A percentile compares a stretch with the other conserved stretches of the same genome.
Conservation (phyloP, 768 basidiomycete genomes). For the Mycena epipterygia region DNA sequence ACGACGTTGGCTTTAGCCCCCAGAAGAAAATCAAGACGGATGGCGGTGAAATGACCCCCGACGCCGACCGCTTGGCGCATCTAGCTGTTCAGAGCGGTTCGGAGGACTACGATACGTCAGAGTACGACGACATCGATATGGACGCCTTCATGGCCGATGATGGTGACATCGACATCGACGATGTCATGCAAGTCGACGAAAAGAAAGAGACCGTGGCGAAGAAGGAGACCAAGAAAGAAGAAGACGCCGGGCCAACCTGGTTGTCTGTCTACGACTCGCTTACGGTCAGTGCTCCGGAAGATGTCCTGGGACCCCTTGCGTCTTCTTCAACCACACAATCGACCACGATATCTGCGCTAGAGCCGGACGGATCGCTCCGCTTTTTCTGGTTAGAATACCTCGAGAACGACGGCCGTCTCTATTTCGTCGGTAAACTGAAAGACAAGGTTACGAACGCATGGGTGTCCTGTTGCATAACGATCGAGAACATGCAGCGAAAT, state of each 20-base stretch:
- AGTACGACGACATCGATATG: conserved; percentile 72
- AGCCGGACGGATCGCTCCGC: conserved; percentile 85
- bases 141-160: conserved; percentile 74
- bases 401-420: conserved; percentile 86
- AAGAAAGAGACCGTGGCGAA: conserved; percentile 48
- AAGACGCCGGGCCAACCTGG: conserved; percentile 71
- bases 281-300: conserved; percentile 70
- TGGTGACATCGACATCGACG: conserved; percentile 53
- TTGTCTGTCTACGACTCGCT: conserved; percentile 82
- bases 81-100: conserved; percentile 70
- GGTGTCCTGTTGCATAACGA: conserved; percentile 88
- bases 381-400: conserved; percentile 99
- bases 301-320: conserved; percentile 61
- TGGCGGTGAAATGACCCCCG: conserved; percentile 63
- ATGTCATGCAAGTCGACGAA: conserved; percentile 44
- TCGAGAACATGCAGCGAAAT: conserved; percentile 91
- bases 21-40: conserved; percentile 72
- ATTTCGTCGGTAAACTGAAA: conserved; percentile 92
- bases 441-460: conserved; percentile 79
- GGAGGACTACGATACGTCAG: conserved; percentile 56
- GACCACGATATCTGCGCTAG: conserved; percentile 70
- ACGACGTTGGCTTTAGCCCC: conserved; percentile 75
- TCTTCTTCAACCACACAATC: conserved; percentile 52
- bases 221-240: conserved; percentile 58
- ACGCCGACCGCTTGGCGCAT: conserved; percentile 68